A percentile compares a stretch with the other conserved stretches of the same genome.
These are phyloP conservation scores for Skeletonema marinoi DNA, from an alignment of 108 stramenopile genomes.

Conservation along the genomic window DNA sequence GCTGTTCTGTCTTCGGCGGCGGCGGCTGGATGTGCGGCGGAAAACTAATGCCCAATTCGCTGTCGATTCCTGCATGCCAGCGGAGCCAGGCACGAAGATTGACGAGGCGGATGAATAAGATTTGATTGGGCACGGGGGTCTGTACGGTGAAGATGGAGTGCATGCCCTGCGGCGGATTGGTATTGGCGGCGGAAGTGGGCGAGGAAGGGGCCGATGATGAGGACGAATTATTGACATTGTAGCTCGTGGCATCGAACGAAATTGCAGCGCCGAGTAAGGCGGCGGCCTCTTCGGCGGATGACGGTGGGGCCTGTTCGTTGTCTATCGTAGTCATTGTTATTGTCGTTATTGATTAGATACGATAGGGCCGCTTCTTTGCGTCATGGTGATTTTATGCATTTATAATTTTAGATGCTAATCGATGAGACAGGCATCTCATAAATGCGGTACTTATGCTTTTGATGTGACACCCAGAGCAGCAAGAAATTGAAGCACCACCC, in stretches of 20 bases:
- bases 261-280: conserved; percentile 79
- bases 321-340: neutral
- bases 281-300: conserved; percentile 85
- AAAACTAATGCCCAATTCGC: conserved; percentile 7
- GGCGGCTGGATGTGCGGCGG: neutral
- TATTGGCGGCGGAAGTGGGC: neutral
- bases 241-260: conserved; percentile 35
- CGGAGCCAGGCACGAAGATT: conserved; percentile 67
- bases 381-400: too few relatives aligned
- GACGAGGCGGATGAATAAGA: conserved; percentile 64
- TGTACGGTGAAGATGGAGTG: conserved; percentile 74
- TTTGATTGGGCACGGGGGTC: conserved; percentile 69
- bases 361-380: too few relatives aligned
- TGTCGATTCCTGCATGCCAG: conserved; percentile 43
- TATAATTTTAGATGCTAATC: too few relatives aligned
- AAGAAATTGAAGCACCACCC: too few relatives aligned
- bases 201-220: neutral
- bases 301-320: conserved; percentile 48
- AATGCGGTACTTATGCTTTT: too few relatives aligned
- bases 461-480: too few relatives aligned
- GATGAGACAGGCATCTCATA: too few relatives aligned
- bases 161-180: conserved; percentile 75
- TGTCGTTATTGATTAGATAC: neutral
- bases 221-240: neutral
- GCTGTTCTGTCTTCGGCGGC: neutral